Evolutionary conservation across 2,329 filamentous ascomycete species (phyloP).

Genomic region (Mollisia scopiformis): DNA sequence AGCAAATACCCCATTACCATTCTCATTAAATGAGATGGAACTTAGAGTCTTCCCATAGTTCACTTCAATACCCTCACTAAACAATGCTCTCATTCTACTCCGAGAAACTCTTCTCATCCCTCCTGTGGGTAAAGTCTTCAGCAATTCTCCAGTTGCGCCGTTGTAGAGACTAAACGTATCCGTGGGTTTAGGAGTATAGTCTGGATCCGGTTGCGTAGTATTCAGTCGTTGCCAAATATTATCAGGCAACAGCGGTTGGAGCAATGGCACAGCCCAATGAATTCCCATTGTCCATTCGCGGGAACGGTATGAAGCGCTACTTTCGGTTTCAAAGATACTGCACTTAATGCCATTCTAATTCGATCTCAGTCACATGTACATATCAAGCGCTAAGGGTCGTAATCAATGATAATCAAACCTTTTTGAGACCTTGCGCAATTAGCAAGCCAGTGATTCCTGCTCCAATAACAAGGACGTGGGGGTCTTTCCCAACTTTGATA

Average conservation of each 20-base stretch:
- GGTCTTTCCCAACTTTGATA: no score
- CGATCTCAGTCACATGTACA: not conserved
- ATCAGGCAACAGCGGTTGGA: slow-evolving; percentile 16
- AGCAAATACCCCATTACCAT: no score
- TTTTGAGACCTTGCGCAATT: slow-evolving; percentile 22
- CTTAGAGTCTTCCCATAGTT: no score
- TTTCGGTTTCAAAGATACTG: slow-evolving; percentile 22
- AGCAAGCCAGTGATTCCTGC: slow-evolving; percentile 15
- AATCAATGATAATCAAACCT: slow-evolving; percentile 5
- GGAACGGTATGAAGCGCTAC: slow-evolving; percentile 14
- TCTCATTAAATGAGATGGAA: no score
- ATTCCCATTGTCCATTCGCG: slow-evolving; percentile 26
- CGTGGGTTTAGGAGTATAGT: slow-evolving; percentile 5
- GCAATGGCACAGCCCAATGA: slow-evolving; percentile 21
- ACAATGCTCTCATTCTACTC: slow-evolving; percentile 21
- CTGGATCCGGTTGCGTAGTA: slow-evolving; percentile 17
- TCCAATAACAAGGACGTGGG: slow-evolving; percentile 12
- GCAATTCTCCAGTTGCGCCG: slow-evolving; percentile 17
- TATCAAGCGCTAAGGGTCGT: not conserved
- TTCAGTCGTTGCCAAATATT: slow-evolving; percentile 14
- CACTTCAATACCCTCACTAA: slow-evolving; percentile 19
- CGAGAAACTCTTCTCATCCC: slow-evolving; percentile 19
- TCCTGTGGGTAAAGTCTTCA: slow-evolving; percentile 18
- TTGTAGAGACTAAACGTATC: slow-evolving; percentile 20
- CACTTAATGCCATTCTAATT: slow-evolving; percentile 17